Evolutionary conservation across 208 protist genomes (phyloP).

Genomic region (Acanthamoeba castellanii): DNA sequence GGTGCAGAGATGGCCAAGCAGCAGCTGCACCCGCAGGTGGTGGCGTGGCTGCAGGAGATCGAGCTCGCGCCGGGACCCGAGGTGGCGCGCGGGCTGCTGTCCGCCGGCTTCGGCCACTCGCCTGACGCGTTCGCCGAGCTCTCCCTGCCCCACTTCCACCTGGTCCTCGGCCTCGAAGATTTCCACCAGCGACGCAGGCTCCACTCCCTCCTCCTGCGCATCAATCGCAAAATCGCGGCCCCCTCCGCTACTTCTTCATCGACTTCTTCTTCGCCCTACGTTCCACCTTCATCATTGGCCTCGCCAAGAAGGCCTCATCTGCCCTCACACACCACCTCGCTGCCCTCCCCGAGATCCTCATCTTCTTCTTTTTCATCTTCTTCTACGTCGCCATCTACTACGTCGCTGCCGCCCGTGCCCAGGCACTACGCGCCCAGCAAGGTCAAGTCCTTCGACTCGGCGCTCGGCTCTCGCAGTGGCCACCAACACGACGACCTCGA

Average conservation of each 20-base stretch:
- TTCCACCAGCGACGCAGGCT: constrained; percentile 19
- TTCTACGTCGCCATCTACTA: too few relatives aligned
- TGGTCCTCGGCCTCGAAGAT: neutral
- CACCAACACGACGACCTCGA: too few relatives aligned
- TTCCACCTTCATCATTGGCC: too few relatives aligned
- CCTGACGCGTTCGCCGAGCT: neutral
- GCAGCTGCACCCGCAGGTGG: neutral
- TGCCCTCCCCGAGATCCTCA: too few relatives aligned
- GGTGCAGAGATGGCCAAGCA: neutral
- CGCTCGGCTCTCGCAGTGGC: too few relatives aligned
- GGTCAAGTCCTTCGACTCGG: too few relatives aligned
- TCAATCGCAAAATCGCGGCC: neutral
- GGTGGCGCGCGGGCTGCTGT: neutral
- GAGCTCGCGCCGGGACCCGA: neutral
- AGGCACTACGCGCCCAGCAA: too few relatives aligned
- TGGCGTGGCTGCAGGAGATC: neutral
- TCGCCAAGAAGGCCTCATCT: too few relatives aligned
- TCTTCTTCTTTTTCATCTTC: too few relatives aligned
- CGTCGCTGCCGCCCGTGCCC: too few relatives aligned
- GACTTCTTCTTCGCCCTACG: neutral
- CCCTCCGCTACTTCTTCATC: neutral
- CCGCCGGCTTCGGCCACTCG: constrained; percentile 2
- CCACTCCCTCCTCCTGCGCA: constrained; percentile 10
- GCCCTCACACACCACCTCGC: too few relatives aligned
- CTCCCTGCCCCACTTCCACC: constrained; percentile 10